phyloP scores from a whole-genome alignment of 345 rosid species.

The Orychophragmus violaceus region DNA sequence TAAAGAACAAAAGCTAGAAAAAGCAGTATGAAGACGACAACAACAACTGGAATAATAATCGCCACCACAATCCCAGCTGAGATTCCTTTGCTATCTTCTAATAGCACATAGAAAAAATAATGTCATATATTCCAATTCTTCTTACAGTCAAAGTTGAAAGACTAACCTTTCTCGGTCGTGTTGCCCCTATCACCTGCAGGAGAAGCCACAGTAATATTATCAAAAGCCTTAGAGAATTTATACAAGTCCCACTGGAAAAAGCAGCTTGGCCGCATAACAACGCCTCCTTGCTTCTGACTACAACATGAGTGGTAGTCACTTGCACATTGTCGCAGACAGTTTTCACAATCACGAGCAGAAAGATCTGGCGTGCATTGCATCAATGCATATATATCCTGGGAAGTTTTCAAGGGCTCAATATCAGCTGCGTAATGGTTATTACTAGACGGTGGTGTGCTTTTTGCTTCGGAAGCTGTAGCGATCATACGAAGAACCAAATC shows the following conservation, averaged over 20 bases:
- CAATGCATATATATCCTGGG: neutral
- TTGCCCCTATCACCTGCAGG: neutral
- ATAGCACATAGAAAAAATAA: too few species aligned
- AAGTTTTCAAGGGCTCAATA: neutral
- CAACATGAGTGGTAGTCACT: neutral
- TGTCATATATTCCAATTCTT: too few species aligned
- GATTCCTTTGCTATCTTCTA: neutral
- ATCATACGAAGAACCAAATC: neutral
- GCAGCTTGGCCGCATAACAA: slow-evolving; percentile 13
- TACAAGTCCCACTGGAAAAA: slow-evolving; percentile 13
- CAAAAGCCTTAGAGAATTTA: slow-evolving; percentile 2
- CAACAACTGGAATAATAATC: neutral
- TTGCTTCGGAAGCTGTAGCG: neutral
- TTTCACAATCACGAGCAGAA: neutral
- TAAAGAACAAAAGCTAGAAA: neutral
- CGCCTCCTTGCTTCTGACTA: neutral
- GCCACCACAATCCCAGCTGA: neutral
- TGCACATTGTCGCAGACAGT: neutral
- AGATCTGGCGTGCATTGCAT: slow-evolving; percentile 8
- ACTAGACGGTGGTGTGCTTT: slow-evolving; percentile 1
- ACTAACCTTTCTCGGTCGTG: neutral
- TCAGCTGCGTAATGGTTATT: neutral
- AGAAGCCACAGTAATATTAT: neutral
- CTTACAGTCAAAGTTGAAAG: neutral
- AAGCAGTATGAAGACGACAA: neutral